These are phyloP conservation scores for Rhynchosporium secalis DNA, from an alignment of 2,329 filamentous ascomycete species.

Conservation along the genomic window DNA sequence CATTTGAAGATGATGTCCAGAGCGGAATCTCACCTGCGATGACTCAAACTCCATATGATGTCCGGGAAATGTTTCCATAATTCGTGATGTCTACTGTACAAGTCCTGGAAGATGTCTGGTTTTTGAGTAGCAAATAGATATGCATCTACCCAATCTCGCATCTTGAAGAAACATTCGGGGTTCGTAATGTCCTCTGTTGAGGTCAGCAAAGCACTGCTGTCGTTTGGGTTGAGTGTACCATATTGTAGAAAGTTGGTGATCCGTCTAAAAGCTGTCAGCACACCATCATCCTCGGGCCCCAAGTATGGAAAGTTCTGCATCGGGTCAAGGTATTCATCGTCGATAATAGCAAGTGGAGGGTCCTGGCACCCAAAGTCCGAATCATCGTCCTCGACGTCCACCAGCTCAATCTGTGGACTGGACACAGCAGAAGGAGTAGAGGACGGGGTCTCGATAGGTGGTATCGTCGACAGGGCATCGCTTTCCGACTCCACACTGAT, in stretches of 20 bases:
- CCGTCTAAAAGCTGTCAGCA: constrained; percentile 29
- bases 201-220: constrained; percentile 35
- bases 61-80: constrained; percentile 57
- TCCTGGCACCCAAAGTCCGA: constrained; percentile 31
- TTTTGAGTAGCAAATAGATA: constrained; percentile 47
- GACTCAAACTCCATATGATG: constrained; percentile 46
- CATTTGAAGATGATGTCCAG: not conserved
- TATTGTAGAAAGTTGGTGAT: constrained; percentile 40
- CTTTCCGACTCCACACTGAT: constrained; percentile 38
- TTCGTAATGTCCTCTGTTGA: constrained; percentile 46
- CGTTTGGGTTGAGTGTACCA: constrained; percentile 41
- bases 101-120: constrained; percentile 43
- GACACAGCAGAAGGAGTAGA: constrained; percentile 36
- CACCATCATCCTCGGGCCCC: constrained; percentile 24
- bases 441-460: constrained; percentile 37
- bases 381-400: constrained; percentile 34
- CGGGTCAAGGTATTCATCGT: constrained; percentile 44
- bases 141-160: constrained; percentile 53
- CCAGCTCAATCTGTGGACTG: constrained; percentile 39
- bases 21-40: constrained; percentile 44
- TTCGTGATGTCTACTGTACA: constrained; percentile 46
- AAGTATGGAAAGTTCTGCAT: constrained; percentile 49
- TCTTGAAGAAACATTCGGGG: constrained; percentile 45
- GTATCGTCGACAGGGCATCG: constrained; percentile 36
- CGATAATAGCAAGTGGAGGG: constrained; percentile 37